Conservation (phyloP, 495 filamentous ascomycete genomes). For the Chaetomium fimeti region DNA sequence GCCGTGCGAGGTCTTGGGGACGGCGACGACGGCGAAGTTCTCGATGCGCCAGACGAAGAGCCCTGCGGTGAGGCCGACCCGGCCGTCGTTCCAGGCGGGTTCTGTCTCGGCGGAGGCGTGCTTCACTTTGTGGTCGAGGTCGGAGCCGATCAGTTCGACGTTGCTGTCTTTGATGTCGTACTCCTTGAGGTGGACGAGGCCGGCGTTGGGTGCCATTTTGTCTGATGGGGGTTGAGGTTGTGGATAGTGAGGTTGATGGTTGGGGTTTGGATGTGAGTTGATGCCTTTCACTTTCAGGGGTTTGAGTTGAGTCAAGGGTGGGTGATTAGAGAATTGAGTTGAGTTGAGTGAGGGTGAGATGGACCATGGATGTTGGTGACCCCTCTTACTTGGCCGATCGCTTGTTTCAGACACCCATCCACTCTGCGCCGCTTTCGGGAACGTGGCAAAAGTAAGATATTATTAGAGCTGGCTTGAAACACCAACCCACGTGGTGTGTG, state of each 20-base stretch:
- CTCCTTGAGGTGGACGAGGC: slow-evolving; percentile 11
- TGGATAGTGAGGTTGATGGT: neutral
- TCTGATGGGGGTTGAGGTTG: neutral
- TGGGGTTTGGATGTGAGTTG: neutral
- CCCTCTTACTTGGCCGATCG: neutral
- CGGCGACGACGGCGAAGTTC: slow-evolving; percentile 3
- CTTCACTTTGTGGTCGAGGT: slow-evolving; percentile 8
- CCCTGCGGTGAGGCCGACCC: neutral
- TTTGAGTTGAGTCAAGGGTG: neutral
- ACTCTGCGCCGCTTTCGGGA: slow-evolving; percentile 8
- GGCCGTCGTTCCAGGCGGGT: slow-evolving; percentile 9
- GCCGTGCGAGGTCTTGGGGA: neutral
- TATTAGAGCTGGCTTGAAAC: slow-evolving; percentile 1
- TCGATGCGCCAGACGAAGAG: slow-evolving; percentile 15
- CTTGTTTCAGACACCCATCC: slow-evolving; percentile 9
- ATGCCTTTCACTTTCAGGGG: no score
- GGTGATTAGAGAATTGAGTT: neutral
- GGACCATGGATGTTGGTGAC: slow-evolving; percentile 2
- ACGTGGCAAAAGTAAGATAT: neutral
- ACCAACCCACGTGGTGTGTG: neutral
- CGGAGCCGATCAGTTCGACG: slow-evolving; percentile 2
- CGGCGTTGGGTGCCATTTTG: slow-evolving; percentile 7
- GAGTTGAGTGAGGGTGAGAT: no score
- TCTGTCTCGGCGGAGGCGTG: slow-evolving; percentile 6
- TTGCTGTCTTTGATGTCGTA: slow-evolving; percentile 15